Evolutionary conservation across 2,329 filamentous ascomycete genomes (phyloP).

Genomic region (Talaromyces sp.): DNA sequence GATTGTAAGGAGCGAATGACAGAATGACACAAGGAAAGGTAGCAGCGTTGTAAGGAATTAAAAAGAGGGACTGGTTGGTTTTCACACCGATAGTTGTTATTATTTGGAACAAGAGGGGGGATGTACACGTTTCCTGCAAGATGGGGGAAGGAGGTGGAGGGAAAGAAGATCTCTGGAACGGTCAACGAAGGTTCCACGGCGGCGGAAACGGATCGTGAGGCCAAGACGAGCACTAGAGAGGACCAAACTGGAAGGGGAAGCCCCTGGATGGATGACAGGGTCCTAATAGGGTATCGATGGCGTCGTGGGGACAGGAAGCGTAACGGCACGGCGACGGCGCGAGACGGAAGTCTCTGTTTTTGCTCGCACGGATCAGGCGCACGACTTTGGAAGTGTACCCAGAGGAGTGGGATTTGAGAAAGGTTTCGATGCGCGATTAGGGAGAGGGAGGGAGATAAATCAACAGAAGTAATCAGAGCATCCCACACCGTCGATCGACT

Average conservation of each 20-base stretch:
- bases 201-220: constrained; percentile 11
- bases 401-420: neutral
- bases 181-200: constrained; percentile 11
- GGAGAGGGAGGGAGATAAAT: neutral
- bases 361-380: constrained; percentile 10
- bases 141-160: constrained; percentile 1
- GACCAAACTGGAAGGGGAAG: constrained; percentile 7
- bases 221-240: constrained; percentile 4
- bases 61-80: neutral
- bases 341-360: neutral
- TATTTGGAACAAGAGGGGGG: neutral
- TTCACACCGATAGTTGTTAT: neutral
- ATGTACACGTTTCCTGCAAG: neutral
- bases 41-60: neutral
- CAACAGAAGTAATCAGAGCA: neutral
- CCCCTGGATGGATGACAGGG: constrained; percentile 10
- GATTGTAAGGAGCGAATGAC: neutral
- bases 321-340: constrained; percentile 20
- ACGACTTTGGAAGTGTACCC: neutral
- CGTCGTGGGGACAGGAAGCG: constrained; percentile 22
- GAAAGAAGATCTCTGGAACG: constrained; percentile 10
- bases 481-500: neutral
- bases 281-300: constrained; percentile 11
- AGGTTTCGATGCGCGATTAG: neutral
- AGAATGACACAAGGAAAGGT: neutral